phyloP scores from a whole-genome alignment of 2,329 filamentous ascomycete genomes.

The Leptographium galeiforme region DNA sequence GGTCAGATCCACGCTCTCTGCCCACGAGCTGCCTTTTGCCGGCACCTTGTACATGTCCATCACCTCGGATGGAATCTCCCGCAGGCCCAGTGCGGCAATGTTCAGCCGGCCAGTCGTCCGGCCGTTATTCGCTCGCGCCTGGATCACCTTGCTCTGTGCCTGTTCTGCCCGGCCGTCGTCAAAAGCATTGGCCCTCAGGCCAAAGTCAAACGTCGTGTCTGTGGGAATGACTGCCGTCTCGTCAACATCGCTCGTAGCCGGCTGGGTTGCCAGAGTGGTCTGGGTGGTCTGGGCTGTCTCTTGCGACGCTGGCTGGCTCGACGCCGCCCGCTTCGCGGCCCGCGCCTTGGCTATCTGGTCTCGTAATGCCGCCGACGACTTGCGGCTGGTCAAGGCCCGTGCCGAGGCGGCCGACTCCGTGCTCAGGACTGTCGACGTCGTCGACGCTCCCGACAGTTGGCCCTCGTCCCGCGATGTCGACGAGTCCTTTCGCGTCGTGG shows the following conservation, averaged over 20 bases:
- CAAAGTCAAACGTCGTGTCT: slow-evolving; percentile 44
- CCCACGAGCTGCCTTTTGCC: slow-evolving; percentile 62
- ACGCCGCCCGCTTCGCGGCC: slow-evolving; percentile 53
- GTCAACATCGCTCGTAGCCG: slow-evolving; percentile 11
- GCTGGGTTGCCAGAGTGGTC: slow-evolving; percentile 5
- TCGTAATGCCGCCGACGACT: slow-evolving; percentile 67
- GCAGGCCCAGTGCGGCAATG: slow-evolving; percentile 71
- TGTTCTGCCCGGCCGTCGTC: slow-evolving; percentile 48
- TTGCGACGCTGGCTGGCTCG: not conserved
- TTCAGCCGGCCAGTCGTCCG: slow-evolving; percentile 72
- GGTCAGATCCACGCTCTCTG: slow-evolving; percentile 78
- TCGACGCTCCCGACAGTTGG: slow-evolving; percentile 22
- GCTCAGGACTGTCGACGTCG: slow-evolving; percentile 23
- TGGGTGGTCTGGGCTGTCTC: not conserved
- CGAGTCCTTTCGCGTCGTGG: slow-evolving; percentile 11
- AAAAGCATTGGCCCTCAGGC: slow-evolving; percentile 52
- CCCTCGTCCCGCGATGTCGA: slow-evolving; percentile 24
- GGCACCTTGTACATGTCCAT: slow-evolving; percentile 83
- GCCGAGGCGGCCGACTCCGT: slow-evolving; percentile 21
- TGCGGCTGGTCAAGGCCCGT: slow-evolving; percentile 23
- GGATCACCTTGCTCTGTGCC: slow-evolving; percentile 52
- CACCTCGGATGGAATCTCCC: slow-evolving; percentile 68
- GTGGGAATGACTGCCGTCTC: slow-evolving; percentile 30
- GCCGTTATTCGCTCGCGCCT: slow-evolving; percentile 58
- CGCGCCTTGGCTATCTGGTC: slow-evolving; percentile 91